Base-by-base conservation (phyloP, 2,329 filamentous ascomycete genomes). In the Aotearoamyces nothofagi region DNA sequence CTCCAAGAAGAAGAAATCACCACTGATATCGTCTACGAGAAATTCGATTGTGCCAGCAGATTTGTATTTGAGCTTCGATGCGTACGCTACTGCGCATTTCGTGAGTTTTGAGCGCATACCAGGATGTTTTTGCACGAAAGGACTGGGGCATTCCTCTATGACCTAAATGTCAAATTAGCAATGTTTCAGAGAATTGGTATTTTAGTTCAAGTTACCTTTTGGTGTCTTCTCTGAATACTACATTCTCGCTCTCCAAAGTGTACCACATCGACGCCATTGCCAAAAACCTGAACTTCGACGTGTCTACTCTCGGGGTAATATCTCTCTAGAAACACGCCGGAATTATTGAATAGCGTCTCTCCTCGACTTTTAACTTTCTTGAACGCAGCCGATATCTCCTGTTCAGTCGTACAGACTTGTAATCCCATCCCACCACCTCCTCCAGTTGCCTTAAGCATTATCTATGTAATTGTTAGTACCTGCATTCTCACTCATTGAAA, bases 31-130 rank as follows among this genome's bases (percentile, higher is more conserved):
- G 61, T 59, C 36, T 64, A 66, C 12, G 69, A 75, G 52, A 32
- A 73, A 75, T 41, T 75, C 69, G 36, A 72, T 70, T 0, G 69
- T 75, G 3, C 69, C 69, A 1, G 73, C 52, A 0, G 63, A 70
- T 30, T 55, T 51, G 43, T 74, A 74, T 3, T 54, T 44, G 27
- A 69, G 58, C 47, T 61, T 15, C 9, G 36, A 39, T 3, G 52
- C 55, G 10, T 59, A 44, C 0, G 42, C 37, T 3, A 55, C 36
- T 0, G 59, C 57, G 24, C 64, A 57, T 12, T 39, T 42, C 5
- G 45, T 46, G 45, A 64, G 58, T 11, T 41, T 38, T 7, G 39
- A 17, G 0, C 57, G 41, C 1, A 50, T 38, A 3, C 41, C 39
- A 6, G 26, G 22, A 4, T 22, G 26, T 4, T 65, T 49, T 35